Conservation (phyloP, 495 filamentous ascomycete genomes). For the Glonium stellatum region DNA sequence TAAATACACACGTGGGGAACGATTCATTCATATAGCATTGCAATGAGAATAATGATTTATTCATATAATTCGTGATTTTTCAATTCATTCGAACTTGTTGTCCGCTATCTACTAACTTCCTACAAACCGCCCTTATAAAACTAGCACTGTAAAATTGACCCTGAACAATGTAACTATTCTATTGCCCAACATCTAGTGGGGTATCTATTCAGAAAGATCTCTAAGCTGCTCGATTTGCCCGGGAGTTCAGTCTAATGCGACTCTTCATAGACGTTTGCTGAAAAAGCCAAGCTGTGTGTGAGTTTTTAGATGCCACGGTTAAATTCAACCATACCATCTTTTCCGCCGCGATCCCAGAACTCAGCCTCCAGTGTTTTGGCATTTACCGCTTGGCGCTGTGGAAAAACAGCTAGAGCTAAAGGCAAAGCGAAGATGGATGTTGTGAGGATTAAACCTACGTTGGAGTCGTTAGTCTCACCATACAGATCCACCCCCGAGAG, state of each 20-base stretch:
- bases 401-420: conserved; percentile 83
- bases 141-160: background rate
- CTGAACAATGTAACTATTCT: background rate
- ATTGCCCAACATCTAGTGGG: background rate
- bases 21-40: background rate
- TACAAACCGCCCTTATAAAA: background rate
- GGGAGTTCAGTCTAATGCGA: background rate
- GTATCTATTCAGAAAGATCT: background rate
- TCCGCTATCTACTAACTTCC: background rate
- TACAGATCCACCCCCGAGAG: background rate
- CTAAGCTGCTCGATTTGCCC: background rate
- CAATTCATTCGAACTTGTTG: no score
- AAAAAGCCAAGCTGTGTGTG: background rate
- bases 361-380: conserved; percentile 70
- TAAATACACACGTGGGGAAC: background rate
- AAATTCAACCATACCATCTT: conserved; percentile 73
- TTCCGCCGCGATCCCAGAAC: conserved; percentile 71
- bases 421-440: conserved; percentile 80
- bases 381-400: conserved; percentile 73
- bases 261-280: background rate
- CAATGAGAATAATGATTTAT: no score
- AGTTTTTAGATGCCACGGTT: conserved; percentile 71
- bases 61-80: no score
- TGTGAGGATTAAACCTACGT: conserved; percentile 58
- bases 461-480: background rate